Evolutionary conservation across 306 rosid species (phyloP).

Genomic region (Neltuma alba): DNA sequence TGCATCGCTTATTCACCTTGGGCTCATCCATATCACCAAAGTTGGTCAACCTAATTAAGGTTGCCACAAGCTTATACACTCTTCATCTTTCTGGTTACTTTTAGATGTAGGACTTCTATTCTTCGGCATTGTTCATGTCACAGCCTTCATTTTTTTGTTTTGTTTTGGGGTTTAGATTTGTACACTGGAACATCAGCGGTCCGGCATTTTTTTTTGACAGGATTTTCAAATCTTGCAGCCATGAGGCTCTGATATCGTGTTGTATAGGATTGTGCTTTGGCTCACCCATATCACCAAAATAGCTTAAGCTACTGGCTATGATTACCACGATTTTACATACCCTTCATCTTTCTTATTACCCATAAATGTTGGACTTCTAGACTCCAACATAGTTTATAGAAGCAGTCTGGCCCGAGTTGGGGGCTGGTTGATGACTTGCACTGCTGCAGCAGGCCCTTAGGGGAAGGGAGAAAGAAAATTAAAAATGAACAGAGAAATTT

Average conservation of each 20-base stretch:
- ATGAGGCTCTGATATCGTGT: neutral
- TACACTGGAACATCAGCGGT: neutral
- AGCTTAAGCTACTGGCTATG: neutral
- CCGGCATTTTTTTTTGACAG: neutral
- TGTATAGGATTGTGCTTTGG: neutral
- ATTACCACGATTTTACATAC: neutral
- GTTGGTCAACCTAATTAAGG: neutral
- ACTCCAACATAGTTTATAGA: neutral
- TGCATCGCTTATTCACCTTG: neutral
- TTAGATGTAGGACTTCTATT: neutral
- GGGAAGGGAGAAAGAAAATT: conserved; percentile 17
- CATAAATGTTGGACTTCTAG: neutral
- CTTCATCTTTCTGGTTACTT: neutral
- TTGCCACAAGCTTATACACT: neutral
- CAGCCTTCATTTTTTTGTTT: neutral
- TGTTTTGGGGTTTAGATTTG: too few relatives aligned
- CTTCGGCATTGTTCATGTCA: neutral
- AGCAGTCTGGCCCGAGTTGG: neutral
- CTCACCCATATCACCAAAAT: neutral
- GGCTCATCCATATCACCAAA: neutral
- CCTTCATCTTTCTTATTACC: neutral
- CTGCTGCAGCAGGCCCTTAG: conserved; percentile 12
- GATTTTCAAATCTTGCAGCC: neutral
- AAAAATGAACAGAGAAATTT: neutral
- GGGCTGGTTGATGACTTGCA: neutral